phyloP scores from a whole-genome alignment of 2,329 filamentous ascomycete species.

The Trichoderma asperellum region DNA sequence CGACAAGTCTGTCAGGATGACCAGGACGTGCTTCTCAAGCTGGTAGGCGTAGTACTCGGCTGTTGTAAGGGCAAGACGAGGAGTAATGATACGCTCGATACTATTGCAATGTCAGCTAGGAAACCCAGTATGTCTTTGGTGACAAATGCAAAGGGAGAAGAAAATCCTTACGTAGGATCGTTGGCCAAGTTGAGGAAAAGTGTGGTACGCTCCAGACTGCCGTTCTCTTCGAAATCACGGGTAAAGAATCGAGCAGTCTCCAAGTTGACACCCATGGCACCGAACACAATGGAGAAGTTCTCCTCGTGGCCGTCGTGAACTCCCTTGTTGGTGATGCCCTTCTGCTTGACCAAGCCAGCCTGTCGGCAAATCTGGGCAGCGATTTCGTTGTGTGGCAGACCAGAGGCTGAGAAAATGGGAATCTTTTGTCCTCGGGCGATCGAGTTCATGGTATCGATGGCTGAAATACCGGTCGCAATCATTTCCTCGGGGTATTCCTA shows the following conservation, averaged over 20 bases:
- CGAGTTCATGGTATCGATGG: slow-evolving; percentile 97
- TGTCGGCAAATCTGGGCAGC: slow-evolving; percentile 98
- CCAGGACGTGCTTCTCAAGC: slow-evolving; percentile 98
- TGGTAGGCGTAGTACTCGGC: slow-evolving; percentile 99
- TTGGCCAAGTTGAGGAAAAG: slow-evolving; percentile 99
- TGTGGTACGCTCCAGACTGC: slow-evolving; percentile 94
- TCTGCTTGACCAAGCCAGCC: slow-evolving; percentile 81
- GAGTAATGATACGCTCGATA: slow-evolving; percentile 99
- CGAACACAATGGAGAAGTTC: slow-evolving; percentile 99
- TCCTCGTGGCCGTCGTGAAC: slow-evolving; percentile 96
- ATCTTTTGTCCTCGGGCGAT: slow-evolving; percentile 99
- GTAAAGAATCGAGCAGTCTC: slow-evolving; percentile 99
- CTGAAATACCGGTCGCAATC: slow-evolving; percentile 99
- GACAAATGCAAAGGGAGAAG: neutral
- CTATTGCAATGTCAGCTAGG: slow-evolving; percentile 49
- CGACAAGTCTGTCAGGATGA: slow-evolving; percentile 96
- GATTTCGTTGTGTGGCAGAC: slow-evolving; percentile 99
- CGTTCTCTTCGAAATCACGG: slow-evolving; percentile 98
- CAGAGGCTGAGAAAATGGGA: slow-evolving; percentile 96
- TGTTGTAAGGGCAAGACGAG: slow-evolving; percentile 94
- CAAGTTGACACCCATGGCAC: slow-evolving; percentile 99
- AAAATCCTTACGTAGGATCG: slow-evolving; percentile 82
- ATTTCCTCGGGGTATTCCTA: slow-evolving; percentile 99
- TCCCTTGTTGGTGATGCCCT: slow-evolving; percentile 85
- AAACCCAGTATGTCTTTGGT: neutral